Evolutionary conservation across 2,329 filamentous ascomycete genomes (phyloP).

Genomic region (Chaetomium olivaceum): DNA sequence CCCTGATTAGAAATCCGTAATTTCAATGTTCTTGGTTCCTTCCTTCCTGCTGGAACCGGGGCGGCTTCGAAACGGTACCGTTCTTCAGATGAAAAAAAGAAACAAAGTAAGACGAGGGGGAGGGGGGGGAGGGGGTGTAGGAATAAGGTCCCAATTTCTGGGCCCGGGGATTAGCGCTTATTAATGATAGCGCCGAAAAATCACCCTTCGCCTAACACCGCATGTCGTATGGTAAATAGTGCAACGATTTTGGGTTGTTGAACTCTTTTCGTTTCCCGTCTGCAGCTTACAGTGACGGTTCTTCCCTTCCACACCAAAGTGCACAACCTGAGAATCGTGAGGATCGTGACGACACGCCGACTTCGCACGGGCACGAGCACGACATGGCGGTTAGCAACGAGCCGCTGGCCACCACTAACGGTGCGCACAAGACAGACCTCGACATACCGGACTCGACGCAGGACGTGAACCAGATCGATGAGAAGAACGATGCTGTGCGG

Average conservation of each 20-base stretch:
- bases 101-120: neutral
- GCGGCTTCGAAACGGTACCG: neutral
- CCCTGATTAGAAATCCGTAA: neutral
- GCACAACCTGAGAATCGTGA: neutral
- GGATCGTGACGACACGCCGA: neutral
- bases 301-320: neutral
- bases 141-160: neutral
- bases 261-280: neutral
- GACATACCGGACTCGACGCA: neutral
- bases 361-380: neutral
- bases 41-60: neutral
- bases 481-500: neutral
- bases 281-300: neutral
- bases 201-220: neutral
- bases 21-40: neutral
- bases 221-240: neutral
- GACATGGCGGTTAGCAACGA: neutral
- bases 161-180: neutral
- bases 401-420: neutral
- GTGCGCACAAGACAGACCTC: neutral
- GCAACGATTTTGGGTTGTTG: neutral
- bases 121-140: neutral
- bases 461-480: neutral
- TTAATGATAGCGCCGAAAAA: neutral
- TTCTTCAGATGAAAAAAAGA: neutral